These are phyloP conservation scores for Limonium bicolor DNA, from an alignment of 148 eudicot genomes.

Conservation along the genomic window DNA sequence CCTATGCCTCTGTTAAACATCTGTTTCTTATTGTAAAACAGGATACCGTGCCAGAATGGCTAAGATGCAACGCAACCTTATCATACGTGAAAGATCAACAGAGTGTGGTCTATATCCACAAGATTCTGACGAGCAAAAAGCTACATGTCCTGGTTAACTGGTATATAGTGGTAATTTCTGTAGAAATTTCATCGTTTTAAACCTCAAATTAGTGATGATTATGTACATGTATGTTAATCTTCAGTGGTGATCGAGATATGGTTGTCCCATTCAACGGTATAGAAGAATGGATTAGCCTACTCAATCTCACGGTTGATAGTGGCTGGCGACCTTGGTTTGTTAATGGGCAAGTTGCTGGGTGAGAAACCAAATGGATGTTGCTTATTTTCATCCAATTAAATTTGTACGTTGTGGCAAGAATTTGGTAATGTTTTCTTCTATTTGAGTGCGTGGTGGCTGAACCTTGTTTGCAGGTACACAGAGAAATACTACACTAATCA, in stretches of 20 bases:
- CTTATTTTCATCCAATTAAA: neutral
- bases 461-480: constrained; percentile 14
- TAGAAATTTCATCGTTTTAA: neutral
- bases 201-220: neutral
- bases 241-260: constrained; percentile 35
- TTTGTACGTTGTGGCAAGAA: neutral
- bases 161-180: constrained; percentile 14
- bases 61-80: constrained; percentile 24
- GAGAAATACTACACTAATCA: constrained; percentile 11
- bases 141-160: constrained; percentile 17
- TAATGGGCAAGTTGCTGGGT: constrained; percentile 37
- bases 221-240: neutral
- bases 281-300: constrained; percentile 21
- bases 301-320: constrained; percentile 19
- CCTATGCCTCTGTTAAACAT: too few relatives aligned
- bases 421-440: neutral
- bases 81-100: constrained; percentile 19
- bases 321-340: constrained; percentile 34
- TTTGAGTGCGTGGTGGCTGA: too few relatives aligned
- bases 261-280: constrained; percentile 24
- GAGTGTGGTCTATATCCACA: constrained; percentile 24
- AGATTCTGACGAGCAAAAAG: constrained; percentile 12
- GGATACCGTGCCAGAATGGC: constrained; percentile 26
- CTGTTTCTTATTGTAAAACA: constrained; percentile 2
- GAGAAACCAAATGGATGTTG: neutral